phyloP scores from a whole-genome alignment of 139 green algal genomes.

The Picochlorum sp. region DNA sequence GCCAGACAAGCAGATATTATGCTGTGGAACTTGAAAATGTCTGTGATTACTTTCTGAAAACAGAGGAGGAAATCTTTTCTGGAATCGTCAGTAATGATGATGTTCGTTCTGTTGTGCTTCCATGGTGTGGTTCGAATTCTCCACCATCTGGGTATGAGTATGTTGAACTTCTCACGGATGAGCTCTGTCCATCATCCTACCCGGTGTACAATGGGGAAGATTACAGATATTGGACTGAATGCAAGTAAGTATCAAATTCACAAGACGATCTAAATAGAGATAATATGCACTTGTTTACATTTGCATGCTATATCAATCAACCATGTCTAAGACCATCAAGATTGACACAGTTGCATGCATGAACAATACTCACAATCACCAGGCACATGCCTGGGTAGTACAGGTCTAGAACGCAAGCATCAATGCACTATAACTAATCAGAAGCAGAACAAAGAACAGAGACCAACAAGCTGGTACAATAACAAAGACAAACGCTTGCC shows the following conservation, averaged over 20 bases:
- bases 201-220: background rate
- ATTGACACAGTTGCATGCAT: too few species aligned
- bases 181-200: background rate
- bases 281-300: too few species aligned
- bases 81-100: background rate
- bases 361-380: too few species aligned
- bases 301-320: too few species aligned
- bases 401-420: too few species aligned
- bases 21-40: background rate
- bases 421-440: too few species aligned
- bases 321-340: too few species aligned
- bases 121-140: background rate
- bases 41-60: slow-evolving; percentile 4
- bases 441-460: background rate
- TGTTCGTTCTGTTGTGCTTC: background rate
- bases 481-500: background rate
- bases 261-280: too few species aligned
- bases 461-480: background rate
- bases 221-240: too few species aligned
- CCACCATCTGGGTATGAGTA: background rate
- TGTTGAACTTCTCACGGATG: background rate
- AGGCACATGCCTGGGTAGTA: too few species aligned
- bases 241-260: too few species aligned
- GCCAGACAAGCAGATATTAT: background rate
- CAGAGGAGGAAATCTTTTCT: background rate